A percentile compares a stretch with the other conserved stretches of the same genome.
Evolutionary conservation across 1,139 yeast species (phyloP).

Genomic region (Magnusiomyces paraingens): DNA sequence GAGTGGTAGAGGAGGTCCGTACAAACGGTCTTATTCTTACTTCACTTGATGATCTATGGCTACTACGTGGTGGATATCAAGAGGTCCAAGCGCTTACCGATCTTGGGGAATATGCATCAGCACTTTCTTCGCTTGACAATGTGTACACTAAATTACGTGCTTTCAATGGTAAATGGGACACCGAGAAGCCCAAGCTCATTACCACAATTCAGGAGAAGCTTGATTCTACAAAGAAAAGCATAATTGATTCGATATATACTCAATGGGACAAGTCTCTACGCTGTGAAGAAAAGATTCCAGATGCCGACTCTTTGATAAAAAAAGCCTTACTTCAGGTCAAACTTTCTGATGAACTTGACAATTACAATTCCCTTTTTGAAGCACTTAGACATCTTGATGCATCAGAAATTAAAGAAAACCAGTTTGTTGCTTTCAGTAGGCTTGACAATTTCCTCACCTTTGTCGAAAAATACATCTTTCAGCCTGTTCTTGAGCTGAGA

Average conservation of each 20-base stretch:
- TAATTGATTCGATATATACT: conserved; percentile 16
- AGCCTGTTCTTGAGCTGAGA: conserved; percentile 20
- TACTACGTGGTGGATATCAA: conserved; percentile 27
- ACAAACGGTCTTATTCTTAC: conserved; percentile 11
- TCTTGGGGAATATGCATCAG: conserved; percentile 25
- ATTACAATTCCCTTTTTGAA: not conserved
- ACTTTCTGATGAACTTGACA: not conserved
- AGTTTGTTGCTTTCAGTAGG: not conserved
- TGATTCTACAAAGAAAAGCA: conserved; percentile 12
- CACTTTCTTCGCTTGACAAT: conserved; percentile 24
- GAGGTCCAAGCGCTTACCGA: conserved; percentile 25
- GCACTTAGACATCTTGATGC: conserved; percentile 2
- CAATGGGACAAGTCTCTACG: conserved; percentile 22
- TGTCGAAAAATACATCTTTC: conserved; percentile 21
- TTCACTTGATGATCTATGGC: conserved; percentile 26
- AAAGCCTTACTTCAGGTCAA: not conserved
- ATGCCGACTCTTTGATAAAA: not conserved
- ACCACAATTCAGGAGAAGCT: conserved; percentile 17
- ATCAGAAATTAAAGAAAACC: not conserved
- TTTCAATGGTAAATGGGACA: conserved; percentile 17
- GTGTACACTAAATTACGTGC: conserved; percentile 20
- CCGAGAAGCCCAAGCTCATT: conserved; percentile 7
- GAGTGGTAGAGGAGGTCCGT: conserved; percentile 8
- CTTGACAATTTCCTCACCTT: conserved; percentile 19
- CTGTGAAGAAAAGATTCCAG: conserved; percentile 6